Evolutionary conservation across 208 protist species (phyloP), one percentile per base, ranked within the genome.

Genomic region (Crithidia brevicula): DNA sequence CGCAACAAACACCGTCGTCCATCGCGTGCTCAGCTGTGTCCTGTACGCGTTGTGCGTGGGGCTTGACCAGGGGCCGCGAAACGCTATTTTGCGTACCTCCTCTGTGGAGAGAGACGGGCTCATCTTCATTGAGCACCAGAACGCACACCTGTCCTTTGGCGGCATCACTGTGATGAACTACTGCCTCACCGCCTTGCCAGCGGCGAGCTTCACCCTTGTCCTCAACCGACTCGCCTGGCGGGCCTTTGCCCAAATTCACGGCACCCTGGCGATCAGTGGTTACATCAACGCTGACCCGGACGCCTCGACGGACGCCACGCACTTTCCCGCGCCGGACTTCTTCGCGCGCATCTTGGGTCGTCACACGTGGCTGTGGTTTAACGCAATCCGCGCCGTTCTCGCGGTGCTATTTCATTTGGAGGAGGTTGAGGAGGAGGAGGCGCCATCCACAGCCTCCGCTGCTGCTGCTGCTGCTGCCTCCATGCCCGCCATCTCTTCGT

Each of bases 1-100:
- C 22, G 57, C 71, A 2, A 46, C 33, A 8, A 77, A 88, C 73
- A 91, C 79, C 5, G 74, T 90, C 18, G 30, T 88, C 15, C 89
- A 95, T 58, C 74, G 86, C 28, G 30, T 71, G 13, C 49, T 92
- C 8, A 78, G 74, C 31, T 51, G 54, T 27, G 31, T 90, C 4
- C 50, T 89, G 22, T 92, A 89, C 72, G 27, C 65, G 6, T 54
- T 79, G 20, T 72, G 72, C 56, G 56, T 68, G 34, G 25, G 34
- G n/a, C n/a, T 52, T 23, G 63, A 78, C 42, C 65, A 60, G 51
- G 56, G 59, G 49, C 59, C 40, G 27, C 51, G 51, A 34, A 69
- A 59, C 38, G 20, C 30, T 3, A 38, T 46, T 38, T 3, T 53
- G 23, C 36, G 49, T 22, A 51, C 38, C 22, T 59, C 63, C 13